Percentiles rank a stretch among this genome's conserved stretches.
Evolutionary conservation across 2,329 filamentous ascomycete genomes (phyloP).

Genomic region (Chalaropsis ovoidea): DNA sequence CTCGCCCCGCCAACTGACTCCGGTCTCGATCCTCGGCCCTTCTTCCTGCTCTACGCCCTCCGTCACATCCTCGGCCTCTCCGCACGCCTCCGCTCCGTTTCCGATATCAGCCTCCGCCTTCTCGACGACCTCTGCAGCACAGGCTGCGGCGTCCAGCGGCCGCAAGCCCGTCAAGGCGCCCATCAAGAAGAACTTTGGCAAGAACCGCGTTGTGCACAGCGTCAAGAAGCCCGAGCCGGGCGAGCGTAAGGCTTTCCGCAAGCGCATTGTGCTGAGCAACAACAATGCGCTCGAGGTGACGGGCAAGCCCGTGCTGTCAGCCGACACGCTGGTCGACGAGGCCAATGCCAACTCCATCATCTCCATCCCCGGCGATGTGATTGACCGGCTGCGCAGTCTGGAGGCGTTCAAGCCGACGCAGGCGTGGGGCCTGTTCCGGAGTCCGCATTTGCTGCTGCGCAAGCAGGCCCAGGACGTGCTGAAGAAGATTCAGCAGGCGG

Average conservation of each 20-base stretch:
- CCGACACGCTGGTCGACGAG: slow-evolving; percentile 44
- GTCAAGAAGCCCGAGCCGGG: slow-evolving; percentile 51
- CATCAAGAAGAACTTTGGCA: slow-evolving; percentile 45
- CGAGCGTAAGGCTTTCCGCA: slow-evolving; percentile 78
- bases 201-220: slow-evolving; percentile 34
- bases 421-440: slow-evolving; percentile 75
- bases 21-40: slow-evolving; percentile 28
- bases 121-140: slow-evolving; percentile 32
- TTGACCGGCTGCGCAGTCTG: slow-evolving; percentile 71
- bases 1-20: slow-evolving; percentile 28
- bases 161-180: slow-evolving; percentile 33
- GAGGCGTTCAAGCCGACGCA: slow-evolving; percentile 89
- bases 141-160: slow-evolving; percentile 28
- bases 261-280: slow-evolving; percentile 86
- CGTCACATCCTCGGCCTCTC: slow-evolving; percentile 28
- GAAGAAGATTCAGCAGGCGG: slow-evolving; percentile 47
- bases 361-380: slow-evolving; percentile 54
- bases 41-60: slow-evolving; percentile 18
- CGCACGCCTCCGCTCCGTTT: not conserved
- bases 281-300: slow-evolving; percentile 75
- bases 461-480: slow-evolving; percentile 65
- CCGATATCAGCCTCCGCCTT: slow-evolving; percentile 33
- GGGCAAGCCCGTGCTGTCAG: slow-evolving; percentile 53
- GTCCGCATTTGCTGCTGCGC: slow-evolving; percentile 68
- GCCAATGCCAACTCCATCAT: slow-evolving; percentile 56